A percentile compares a stretch with the other conserved stretches of the same genome.
Evolutionary conservation across 306 rosid species (phyloP).

Genomic region (Fagus sylvatica): DNA sequence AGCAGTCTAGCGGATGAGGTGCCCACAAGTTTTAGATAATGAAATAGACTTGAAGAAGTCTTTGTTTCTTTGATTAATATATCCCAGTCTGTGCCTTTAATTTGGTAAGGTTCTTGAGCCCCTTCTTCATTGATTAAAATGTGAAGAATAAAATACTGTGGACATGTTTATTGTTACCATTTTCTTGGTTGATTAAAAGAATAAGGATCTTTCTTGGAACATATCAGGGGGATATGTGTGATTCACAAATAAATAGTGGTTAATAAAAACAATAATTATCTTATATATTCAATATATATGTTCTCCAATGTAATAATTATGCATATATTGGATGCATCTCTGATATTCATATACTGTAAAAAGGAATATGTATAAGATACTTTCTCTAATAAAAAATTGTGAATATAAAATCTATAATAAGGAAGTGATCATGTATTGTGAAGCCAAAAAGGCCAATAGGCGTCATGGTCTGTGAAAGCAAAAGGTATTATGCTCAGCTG

Average conservation of each 20-base stretch:
- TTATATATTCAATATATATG: too few species aligned
- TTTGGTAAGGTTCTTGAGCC: background rate
- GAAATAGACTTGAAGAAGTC: background rate
- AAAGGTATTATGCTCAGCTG: too few species aligned
- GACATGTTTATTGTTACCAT: background rate
- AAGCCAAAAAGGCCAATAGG: background rate
- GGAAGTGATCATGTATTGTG: background rate
- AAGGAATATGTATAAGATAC: too few species aligned
- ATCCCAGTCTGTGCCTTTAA: background rate
- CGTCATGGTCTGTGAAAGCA: too few species aligned
- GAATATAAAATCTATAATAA: background rate
- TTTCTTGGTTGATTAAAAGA: background rate
- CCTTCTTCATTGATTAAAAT: background rate
- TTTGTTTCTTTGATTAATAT: constrained; percentile 26
- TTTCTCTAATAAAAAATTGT: background rate
- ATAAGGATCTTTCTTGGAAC: background rate
- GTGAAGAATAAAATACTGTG: background rate
- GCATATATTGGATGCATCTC: too few species aligned
- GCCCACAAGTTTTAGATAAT: constrained; percentile 41
- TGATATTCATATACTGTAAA: too few species aligned
- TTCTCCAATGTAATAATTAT: too few species aligned
- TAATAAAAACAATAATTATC: too few species aligned
- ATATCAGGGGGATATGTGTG: background rate
- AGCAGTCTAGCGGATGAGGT: constrained; percentile 1
- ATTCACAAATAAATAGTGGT: too few species aligned